Base-by-base conservation (phyloP, 2,329 filamentous ascomycete genomes). In the Dactylellina cionopaga region DNA sequence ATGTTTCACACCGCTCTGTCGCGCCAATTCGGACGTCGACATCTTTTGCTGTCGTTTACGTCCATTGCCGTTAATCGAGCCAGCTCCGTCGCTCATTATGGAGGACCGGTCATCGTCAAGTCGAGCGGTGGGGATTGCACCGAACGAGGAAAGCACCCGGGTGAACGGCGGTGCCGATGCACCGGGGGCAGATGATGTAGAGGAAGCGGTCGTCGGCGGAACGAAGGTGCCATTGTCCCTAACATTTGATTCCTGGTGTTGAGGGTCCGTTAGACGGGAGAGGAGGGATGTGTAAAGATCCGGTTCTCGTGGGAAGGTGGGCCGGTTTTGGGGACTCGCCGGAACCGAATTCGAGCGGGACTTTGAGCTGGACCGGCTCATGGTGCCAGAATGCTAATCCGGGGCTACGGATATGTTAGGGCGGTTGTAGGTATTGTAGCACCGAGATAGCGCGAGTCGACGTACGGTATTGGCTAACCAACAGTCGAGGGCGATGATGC, bases 151-250 rank as follows among this genome's bases (percentile, higher is more conserved):
- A 80, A 81, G 24, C 76, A 79, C 74, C 56, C 79, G 59, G 75
- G 79, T 77, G 74, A 78, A 56, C 74, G 80, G 19, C 75, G 79
- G 27, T 75, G 75, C 37, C 78, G 78, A 17, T 74, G 74, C 35
- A 77, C 79, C 52, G 77, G 62, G 60, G 77, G 76, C 74, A 35
- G 79, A 78, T 44, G 80, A 82, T 31, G 79, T 77, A 6, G 79
- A 75, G 2, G 84, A 83, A 52, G 85, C 86, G 46, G 81, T 81
- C 0, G 89, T 85, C 35, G 87, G 83, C 0, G 90, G 89, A 43
- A 90, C 92, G 78, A 93, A 92, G 13, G 90, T 90, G 76, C 91
- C 91, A 81, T 95, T 90, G 76, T 85, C 84, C 82, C 89, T 92
- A 37, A 80, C 78, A 25, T 79, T 80, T 49, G 81, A 77, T 49